Evolutionary conservation across 2,329 filamentous ascomycete species (phyloP), one percentile per base, ranked within the genome.

Genomic region (Fusarium coffeatum): DNA sequence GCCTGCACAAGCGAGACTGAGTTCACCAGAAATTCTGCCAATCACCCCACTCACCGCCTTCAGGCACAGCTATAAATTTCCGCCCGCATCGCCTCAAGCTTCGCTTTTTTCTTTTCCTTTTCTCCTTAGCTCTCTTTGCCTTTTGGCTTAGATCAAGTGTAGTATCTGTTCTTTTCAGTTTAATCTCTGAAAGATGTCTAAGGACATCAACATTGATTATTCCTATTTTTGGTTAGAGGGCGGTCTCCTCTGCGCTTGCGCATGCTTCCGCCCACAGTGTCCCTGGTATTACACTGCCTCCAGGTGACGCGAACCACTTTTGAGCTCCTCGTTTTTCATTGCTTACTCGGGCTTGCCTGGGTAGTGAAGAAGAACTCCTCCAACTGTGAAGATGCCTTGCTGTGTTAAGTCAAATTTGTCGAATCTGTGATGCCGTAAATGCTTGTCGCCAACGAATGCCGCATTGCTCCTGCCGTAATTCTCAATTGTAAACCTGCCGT

Each of bases 131-230:
- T 82, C 80, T 81, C 80, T 81, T 82, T 82, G 80, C 80, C 84
- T 85, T 86, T 86, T 89, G 86, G 89, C 89, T 92, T 92, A 93
- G 91, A 93, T 93, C 91, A 93, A 93, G 91, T 93, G 91, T 93
- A 93, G 91, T 93, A 93, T 93, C 91, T 93, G 91, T 94, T 94
- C 92, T 94, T 93, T 92, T 93, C 90, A 94, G 92, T 93, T 94
- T 95, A 94, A 94, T 93, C 90, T 92, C 92, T 94, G 91, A 91
- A 92, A 93, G 87, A 86, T 85, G 85, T 86, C 89, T 88, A 92
- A 84, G 85, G 89, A 85, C 84, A 84, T 85, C 85, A 88, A 87
- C 87, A 85, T 85, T 89, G 90, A 93, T 94, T 94, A 93, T 88
- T 89, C 90, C 86, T 87, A 93, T 94, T 81, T 81, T 81, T 81